phyloP scores from a whole-genome alignment of 306 rosid species.

The Dicorynia guianensis region DNA sequence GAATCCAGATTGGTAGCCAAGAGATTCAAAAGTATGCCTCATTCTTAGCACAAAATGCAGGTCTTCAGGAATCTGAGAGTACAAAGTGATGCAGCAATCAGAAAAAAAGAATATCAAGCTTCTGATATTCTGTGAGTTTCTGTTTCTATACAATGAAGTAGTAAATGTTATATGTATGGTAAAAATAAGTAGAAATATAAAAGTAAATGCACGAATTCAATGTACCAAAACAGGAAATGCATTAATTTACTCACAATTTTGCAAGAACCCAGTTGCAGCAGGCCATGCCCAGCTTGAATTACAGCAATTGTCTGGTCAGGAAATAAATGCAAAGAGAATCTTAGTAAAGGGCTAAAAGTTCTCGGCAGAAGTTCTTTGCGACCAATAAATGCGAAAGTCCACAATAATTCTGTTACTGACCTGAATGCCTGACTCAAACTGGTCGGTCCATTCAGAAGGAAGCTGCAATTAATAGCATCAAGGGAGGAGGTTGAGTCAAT shows the following conservation, averaged over 20 bases:
- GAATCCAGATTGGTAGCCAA: slow-evolving; percentile 95
- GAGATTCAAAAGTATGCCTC: slow-evolving; percentile 99
- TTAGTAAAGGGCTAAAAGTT: neutral
- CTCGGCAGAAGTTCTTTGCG: slow-evolving; percentile 3
- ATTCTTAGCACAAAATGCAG: slow-evolving; percentile 97
- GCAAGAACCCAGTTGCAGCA: slow-evolving; percentile 98
- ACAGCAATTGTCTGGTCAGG: slow-evolving; percentile 92
- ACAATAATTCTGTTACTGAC: slow-evolving; percentile 58
- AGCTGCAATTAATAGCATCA: slow-evolving; percentile 81
- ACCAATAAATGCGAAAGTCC: slow-evolving; percentile 22
- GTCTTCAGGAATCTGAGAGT: slow-evolving; percentile 87
- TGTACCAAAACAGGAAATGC: no score
- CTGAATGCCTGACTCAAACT: slow-evolving; percentile 99
- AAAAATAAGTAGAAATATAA: neutral
- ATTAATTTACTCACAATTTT: slow-evolving; percentile 78
- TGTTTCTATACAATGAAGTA: neutral
- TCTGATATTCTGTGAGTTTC: neutral
- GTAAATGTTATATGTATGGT: neutral
- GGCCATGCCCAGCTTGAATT: slow-evolving; percentile 99
- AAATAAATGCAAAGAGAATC: slow-evolving; percentile 29
- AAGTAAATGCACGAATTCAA: neutral
- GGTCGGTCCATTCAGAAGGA: slow-evolving; percentile 98
- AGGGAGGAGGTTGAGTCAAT: slow-evolving; percentile 43
- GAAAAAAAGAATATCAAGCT: slow-evolving; percentile 29
- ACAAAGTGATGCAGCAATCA: neutral